Evolutionary conservation across 331 rosid species (phyloP).

Genomic region (Rhamnella rubrinervis): DNA sequence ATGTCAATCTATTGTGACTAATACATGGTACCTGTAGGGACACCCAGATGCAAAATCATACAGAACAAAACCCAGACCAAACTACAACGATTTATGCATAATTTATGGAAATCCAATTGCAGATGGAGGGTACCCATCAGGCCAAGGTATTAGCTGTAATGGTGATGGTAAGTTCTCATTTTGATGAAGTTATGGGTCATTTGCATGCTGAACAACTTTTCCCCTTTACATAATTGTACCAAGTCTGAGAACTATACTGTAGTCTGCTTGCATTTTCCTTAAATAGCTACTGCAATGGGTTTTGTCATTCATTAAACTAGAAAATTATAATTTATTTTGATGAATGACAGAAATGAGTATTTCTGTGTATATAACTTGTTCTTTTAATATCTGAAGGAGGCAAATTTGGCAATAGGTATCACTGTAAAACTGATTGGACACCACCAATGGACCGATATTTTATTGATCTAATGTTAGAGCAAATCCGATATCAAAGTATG

Average conservation of each 20-base stretch:
- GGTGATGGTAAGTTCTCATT: slow-evolving; percentile 27
- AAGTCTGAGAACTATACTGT: background rate
- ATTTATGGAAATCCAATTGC: slow-evolving; percentile 46
- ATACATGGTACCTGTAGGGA: slow-evolving; percentile 34
- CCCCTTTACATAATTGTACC: background rate
- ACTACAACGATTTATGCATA: slow-evolving; percentile 55
- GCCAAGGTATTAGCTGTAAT: slow-evolving; percentile 23
- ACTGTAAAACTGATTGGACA: slow-evolving; percentile 48
- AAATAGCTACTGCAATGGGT: background rate
- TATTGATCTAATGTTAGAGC: slow-evolving; percentile 55
- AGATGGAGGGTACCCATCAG: slow-evolving; percentile 21
- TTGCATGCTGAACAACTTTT: background rate
- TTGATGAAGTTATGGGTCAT: background rate
- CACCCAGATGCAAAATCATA: slow-evolving; percentile 42
- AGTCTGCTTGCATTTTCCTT: background rate
- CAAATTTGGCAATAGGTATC: slow-evolving; percentile 26
- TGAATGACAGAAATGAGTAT: background rate
- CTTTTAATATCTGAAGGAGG: slow-evolving; percentile 33
- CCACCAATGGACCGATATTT: slow-evolving; percentile 51
- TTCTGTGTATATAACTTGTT: slow-evolving; percentile 7
- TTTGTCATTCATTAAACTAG: slow-evolving; percentile 3
- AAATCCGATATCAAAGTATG: slow-evolving; percentile 46
- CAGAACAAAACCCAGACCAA: slow-evolving; percentile 39
- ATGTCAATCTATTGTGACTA: slow-evolving; percentile 22
- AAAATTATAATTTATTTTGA: background rate